Evolutionary conservation across 108 stramenopile genomes (phyloP).

Genomic region (Cyclotella atomus): DNA sequence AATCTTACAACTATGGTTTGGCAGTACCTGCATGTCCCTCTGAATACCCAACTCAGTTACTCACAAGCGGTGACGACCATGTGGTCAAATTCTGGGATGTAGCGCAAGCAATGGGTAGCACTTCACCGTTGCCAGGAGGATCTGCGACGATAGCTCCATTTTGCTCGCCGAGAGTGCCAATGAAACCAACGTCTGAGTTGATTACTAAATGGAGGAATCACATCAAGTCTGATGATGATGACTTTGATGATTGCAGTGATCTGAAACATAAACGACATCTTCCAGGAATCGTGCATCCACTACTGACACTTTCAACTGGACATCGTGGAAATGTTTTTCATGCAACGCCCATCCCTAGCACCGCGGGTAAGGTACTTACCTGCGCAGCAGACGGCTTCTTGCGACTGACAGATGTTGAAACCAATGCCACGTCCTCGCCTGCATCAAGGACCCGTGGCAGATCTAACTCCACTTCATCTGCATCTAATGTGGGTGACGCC

Average conservation of each 20-base stretch:
- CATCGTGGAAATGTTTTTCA: constrained; percentile 84
- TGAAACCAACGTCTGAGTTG: constrained; percentile 28
- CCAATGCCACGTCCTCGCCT: constrained; percentile 21
- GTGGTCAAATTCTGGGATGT: constrained; percentile 85
- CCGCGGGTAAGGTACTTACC: constrained; percentile 72
- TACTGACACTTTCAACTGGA: constrained; percentile 72
- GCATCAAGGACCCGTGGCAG: constrained; percentile 8
- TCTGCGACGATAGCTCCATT: constrained; percentile 65
- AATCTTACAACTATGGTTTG: not conserved
- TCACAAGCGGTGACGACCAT: constrained; percentile 73
- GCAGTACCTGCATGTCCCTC: constrained; percentile 12
- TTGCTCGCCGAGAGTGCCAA: constrained; percentile 28
- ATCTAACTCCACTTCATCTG: constrained; percentile 33
- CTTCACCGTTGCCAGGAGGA: constrained; percentile 63
- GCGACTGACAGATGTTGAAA: constrained; percentile 59
- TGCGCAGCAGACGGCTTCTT: constrained; percentile 87
- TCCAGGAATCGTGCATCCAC: constrained; percentile 66
- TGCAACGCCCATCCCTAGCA: constrained; percentile 57
- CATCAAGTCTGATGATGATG: not conserved
- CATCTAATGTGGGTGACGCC: constrained; percentile 25
- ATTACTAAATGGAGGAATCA: constrained; percentile 28
- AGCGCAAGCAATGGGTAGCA: constrained; percentile 71
- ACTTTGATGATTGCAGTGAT: not conserved
- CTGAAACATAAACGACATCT: constrained; percentile 16
- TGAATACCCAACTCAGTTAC: constrained; percentile 74